phyloP scores from a whole-genome alignment of 768 basidiomycete genomes.

The Suillus subaureus region DNA sequence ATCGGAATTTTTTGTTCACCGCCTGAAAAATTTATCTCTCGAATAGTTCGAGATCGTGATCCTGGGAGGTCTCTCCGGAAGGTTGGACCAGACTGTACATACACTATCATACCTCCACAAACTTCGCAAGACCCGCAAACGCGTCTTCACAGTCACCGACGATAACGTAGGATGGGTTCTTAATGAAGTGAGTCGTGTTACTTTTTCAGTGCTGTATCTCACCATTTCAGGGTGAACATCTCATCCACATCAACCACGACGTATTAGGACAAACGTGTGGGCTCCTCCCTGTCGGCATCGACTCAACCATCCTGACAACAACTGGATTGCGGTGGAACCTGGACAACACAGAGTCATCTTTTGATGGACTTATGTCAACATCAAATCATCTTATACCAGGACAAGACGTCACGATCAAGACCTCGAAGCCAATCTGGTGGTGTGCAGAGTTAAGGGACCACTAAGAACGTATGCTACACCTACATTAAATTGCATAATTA shows the following conservation, averaged over 20 bases:
- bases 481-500: not conserved
- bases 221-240: conserved; percentile 72
- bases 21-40: not conserved
- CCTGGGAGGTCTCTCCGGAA: conserved; percentile 86
- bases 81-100: conserved; percentile 93
- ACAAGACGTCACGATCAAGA: conserved; percentile 71
- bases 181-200: conserved; percentile 53
- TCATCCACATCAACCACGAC: conserved; percentile 71
- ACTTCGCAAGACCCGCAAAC: conserved; percentile 58
- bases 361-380: conserved; percentile 86
- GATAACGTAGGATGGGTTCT: conserved; percentile 93
- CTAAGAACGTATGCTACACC: conserved; percentile 1
- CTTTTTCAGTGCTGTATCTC: not conserved
- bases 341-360: conserved; percentile 66
- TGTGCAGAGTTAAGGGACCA: conserved; percentile 62
- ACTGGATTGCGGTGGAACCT: conserved; percentile 89
- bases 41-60: conserved; percentile 70
- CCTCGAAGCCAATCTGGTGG: conserved; percentile 89
- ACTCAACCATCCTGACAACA: conserved; percentile 76
- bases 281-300: conserved; percentile 88
- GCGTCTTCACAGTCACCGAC: conserved; percentile 81
- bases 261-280: conserved; percentile 89
- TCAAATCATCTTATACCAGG: conserved; percentile 87
- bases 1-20: not conserved
- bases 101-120: conserved; percentile 85